These are phyloP conservation scores for Magnaporthales sp. DNA, from an alignment of 2,329 filamentous ascomycete species.

Conservation along the genomic window DNA sequence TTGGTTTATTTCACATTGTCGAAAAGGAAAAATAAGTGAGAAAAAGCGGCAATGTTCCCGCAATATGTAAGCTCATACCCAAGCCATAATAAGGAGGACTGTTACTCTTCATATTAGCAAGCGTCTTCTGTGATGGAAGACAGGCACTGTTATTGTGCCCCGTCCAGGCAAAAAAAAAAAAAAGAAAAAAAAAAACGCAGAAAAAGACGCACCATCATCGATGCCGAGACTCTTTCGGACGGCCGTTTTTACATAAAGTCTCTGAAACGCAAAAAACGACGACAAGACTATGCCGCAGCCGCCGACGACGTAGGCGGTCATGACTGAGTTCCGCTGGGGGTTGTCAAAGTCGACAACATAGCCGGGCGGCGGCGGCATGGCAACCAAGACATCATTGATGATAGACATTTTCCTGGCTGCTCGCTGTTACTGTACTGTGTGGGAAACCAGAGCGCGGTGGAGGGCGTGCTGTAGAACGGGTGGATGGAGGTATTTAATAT, in stretches of 20 bases:
- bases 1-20: not conserved
- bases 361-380: too few relatives aligned
- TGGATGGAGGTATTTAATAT: too few relatives aligned
- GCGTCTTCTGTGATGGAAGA: not conserved
- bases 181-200: too few relatives aligned
- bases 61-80: not conserved
- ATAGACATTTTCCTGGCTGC: conserved; percentile 7
- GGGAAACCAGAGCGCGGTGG: too few relatives aligned
- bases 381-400: conserved; percentile 7
- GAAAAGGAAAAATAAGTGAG: not conserved
- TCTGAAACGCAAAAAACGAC: conserved; percentile 15
- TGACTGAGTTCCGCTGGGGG: too few relatives aligned
- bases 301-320: conserved; percentile 16
- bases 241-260: conserved; percentile 17
- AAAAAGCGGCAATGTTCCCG: not conserved
- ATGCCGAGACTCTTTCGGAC: conserved; percentile 16
- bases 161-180: not conserved
- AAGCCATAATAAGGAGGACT: not conserved
- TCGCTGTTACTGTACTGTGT: not conserved
- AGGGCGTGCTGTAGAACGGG: too few relatives aligned
- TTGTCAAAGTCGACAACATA: too few relatives aligned
- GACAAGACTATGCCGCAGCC: conserved; percentile 15
- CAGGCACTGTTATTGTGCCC: not conserved
- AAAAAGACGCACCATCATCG: conserved; percentile 17
- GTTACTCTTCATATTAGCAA: not conserved